These are phyloP conservation scores for Lodderomyces margitis DNA, from an alignment of 1,139 yeast genomes.

Conservation along the genomic window DNA sequence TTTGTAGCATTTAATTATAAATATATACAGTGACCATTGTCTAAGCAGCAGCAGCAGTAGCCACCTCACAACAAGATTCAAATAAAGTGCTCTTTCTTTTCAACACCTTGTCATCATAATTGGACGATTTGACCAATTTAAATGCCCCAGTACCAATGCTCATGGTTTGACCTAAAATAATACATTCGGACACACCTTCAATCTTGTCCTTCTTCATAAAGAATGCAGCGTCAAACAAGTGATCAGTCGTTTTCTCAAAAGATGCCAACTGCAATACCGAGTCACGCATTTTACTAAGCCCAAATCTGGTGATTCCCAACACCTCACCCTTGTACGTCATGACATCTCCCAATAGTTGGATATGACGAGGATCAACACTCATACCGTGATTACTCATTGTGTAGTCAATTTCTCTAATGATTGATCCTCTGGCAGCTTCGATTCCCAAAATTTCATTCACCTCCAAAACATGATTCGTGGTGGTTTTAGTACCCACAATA, in stretches of 20 bases:
- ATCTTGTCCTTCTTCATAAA: conserved; percentile 94
- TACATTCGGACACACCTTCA: conserved; percentile 98
- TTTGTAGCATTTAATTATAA: conserved; percentile 5
- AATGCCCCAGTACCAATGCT: conserved; percentile 96
- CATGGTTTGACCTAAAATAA: conserved; percentile 97
- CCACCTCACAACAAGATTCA: conserved; percentile 47
- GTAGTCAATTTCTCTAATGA: conserved; percentile 91
- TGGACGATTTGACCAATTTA: conserved; percentile 67
- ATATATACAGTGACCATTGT: background rate
- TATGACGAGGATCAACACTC: conserved; percentile 99
- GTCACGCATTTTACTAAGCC: conserved; percentile 97
- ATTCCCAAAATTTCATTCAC: conserved; percentile 89
- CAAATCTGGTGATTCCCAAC: conserved; percentile 95
- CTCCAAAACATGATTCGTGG: conserved; percentile 90
- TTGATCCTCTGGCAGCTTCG: conserved; percentile 94
- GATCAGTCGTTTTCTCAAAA: conserved; percentile 98
- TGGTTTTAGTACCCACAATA: conserved; percentile 82
- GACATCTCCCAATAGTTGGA: conserved; percentile 94
- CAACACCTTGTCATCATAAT: conserved; percentile 44
- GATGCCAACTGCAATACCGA: conserved; percentile 95
- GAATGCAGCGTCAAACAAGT: conserved; percentile 96
- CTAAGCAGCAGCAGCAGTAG: conserved; percentile 2
- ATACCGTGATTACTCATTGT: conserved; percentile 99
- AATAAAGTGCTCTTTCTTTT: conserved; percentile 56
- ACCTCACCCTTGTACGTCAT: conserved; percentile 99